phyloP scores from a whole-genome alignment of 139 green algal genomes.

The Chlamydomonas incerta region DNA sequence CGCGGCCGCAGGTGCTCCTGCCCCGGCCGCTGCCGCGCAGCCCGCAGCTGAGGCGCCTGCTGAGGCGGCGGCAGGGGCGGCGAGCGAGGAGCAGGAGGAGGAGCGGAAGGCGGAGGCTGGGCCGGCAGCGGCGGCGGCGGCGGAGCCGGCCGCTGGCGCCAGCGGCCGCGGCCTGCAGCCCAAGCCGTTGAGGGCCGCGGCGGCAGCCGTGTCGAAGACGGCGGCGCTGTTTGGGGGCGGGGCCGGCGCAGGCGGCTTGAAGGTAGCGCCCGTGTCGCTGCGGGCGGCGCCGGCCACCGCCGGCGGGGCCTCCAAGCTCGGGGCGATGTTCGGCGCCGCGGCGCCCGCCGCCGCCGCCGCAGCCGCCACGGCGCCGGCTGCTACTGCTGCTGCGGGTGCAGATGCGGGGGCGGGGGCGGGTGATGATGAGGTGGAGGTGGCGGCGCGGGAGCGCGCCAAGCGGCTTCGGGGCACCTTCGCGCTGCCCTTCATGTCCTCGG shows the following conservation, averaged over 20 bases:
- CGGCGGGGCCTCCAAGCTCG: slow-evolving; percentile 6
- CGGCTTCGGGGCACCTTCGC: slow-evolving; percentile 14
- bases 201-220: not conserved
- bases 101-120: too few species aligned
- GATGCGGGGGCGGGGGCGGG: not conserved
- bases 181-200: not conserved
- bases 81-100: too few species aligned
- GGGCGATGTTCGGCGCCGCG: not conserved
- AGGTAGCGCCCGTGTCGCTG: not conserved
- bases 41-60: not conserved
- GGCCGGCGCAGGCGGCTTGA: not conserved
- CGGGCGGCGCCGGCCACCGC: slow-evolving; percentile 12
- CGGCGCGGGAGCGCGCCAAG: slow-evolving; percentile 20
- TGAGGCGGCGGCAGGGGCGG: too few species aligned
- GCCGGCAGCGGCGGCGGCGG: not conserved
- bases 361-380: not conserved
- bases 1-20: too few species aligned
- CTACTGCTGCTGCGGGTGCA: not conserved
- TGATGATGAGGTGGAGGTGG: not conserved
- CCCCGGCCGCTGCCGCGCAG: too few species aligned
- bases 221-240: not conserved
- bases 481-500: slow-evolving; percentile 6
- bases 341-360: not conserved
- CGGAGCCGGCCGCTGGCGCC: not conserved
- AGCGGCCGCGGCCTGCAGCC: not conserved